These are phyloP conservation scores for Citrus unshiu DNA, from an alignment of 345 rosid genomes.

Conservation along the genomic window DNA sequence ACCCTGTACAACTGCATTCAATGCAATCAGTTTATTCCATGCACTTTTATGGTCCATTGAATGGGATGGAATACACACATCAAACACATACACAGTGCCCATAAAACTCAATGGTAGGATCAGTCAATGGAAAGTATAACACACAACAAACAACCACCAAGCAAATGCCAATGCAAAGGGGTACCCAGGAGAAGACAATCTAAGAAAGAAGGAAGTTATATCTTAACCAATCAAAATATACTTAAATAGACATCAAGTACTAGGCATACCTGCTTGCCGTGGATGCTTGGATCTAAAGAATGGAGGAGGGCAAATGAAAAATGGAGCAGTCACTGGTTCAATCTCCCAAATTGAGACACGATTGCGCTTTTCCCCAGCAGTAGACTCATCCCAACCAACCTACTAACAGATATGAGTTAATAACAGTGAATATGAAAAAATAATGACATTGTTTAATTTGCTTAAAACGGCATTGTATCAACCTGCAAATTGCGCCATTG, in stretches of 20 bases:
- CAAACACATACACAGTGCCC: background rate
- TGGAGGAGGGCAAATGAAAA: constrained; percentile 91
- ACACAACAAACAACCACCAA: constrained; percentile 4
- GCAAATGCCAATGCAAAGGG: constrained; percentile 3
- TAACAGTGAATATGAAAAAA: background rate
- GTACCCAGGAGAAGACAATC: background rate
- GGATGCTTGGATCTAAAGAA: constrained; percentile 79
- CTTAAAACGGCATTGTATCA: background rate
- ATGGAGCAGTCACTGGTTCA: constrained; percentile 91
- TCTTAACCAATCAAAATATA: background rate
- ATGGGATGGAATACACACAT: constrained; percentile 1
- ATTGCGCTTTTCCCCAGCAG: constrained; percentile 75
- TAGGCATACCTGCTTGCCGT: constrained; percentile 82
- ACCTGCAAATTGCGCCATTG: constrained; percentile 98
- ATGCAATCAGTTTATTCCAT: background rate
- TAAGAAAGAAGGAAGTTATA: background rate
- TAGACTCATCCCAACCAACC: constrained; percentile 99
- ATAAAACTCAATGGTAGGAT: background rate
- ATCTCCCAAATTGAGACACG: constrained; percentile 97
- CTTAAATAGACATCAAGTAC: constrained; percentile 26
- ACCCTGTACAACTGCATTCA: constrained; percentile 1
- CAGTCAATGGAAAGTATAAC: background rate
- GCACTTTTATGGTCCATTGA: background rate
- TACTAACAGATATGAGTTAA: constrained; percentile 20
- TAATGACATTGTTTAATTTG: background rate